Conservation (phyloP, 2,329 filamentous ascomycete species). For the Colletotrichum lindemuthianum region DNA sequence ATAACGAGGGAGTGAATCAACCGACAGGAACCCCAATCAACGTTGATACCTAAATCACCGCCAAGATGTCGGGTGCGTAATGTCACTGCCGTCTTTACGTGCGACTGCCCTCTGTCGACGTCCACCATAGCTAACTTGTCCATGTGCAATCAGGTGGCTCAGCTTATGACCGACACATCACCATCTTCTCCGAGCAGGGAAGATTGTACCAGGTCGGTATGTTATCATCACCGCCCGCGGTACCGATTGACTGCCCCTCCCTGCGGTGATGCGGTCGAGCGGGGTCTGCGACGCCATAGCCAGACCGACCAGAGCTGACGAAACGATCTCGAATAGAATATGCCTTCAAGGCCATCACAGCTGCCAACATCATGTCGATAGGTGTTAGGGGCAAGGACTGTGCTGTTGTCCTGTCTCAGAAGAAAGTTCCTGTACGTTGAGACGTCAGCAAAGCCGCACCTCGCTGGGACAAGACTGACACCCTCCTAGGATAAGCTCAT, state of each 20-base stretch:
- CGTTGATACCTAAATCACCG: constrained; percentile 30
- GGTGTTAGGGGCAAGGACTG: constrained; percentile 97
- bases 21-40: constrained; percentile 8
- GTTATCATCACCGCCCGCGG: constrained; percentile 50
- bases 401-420: constrained; percentile 96
- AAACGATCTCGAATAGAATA: constrained; percentile 75
- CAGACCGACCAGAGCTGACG: constrained; percentile 38
- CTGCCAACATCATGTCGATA: constrained; percentile 98
- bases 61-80: constrained; percentile 64
- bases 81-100: constrained; percentile 5
- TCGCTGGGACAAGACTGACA: constrained; percentile 45
- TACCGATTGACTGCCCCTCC: constrained; percentile 27
- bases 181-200: constrained; percentile 99
- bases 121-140: constrained; percentile 42
- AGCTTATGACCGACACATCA: constrained; percentile 98
- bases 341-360: constrained; percentile 99
- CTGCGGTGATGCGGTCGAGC: constrained; percentile 32
- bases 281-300: constrained; percentile 18
- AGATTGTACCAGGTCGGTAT: constrained; percentile 99
- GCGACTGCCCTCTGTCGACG: constrained; percentile 19
- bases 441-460: constrained; percentile 29
- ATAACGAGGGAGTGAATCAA: constrained; percentile 37
- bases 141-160: constrained; percentile 70
- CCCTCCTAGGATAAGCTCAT: constrained; percentile 91
- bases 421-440: constrained; percentile 93